Evolutionary conservation across 805 yeast genomes (phyloP), one percentile per base, ranked within the genome.

Genomic region (Candida jianshihensis): DNA sequence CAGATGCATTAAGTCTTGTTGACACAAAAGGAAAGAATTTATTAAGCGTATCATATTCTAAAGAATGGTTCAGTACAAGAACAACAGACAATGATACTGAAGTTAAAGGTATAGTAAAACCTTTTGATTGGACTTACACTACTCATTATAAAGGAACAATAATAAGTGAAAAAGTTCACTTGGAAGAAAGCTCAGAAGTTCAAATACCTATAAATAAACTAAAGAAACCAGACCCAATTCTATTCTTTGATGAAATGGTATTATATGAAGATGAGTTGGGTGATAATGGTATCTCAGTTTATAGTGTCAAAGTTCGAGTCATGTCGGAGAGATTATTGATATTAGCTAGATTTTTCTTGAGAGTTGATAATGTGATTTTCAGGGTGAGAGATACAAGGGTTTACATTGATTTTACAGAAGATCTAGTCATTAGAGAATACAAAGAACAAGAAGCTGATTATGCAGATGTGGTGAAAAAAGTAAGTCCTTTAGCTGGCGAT

Each of bases 101-200:
- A 53, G 69, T 78, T 37, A 57, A 68, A 52, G 73, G 81, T 31
- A 73, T 81, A 25, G 75, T 81, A 34, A 81, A 82, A 48, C 92
- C 96, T 2, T 92, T 77, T 55, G 98, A 92, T 63, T 92, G 99
- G 99, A 90, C 98, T 0, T 92, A 92, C 56, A 74, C 96, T 0
- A 78, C 95, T 1, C 59, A 67, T 32, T 92, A 90, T 56, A 69
- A 66, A 41, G 98, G 97, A 0, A 69, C 79, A 0, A 37, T 65
- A 4, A 34, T 65, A 5, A 34, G 40, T 4, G 38, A 34, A 13
- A 42, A 45, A 12, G 39, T 42, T 3, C 35, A 46, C 8, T 34
- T 48, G 26, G 21, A 44, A n/a, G 59, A 56, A 26, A 55, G 55
- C 24, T 47, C 59, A 17, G 61, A 58, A 6, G 49, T 48, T 12